Evolutionary conservation across 139 green algal genomes (phyloP).

Genomic region (Chlorella sp.): DNA sequence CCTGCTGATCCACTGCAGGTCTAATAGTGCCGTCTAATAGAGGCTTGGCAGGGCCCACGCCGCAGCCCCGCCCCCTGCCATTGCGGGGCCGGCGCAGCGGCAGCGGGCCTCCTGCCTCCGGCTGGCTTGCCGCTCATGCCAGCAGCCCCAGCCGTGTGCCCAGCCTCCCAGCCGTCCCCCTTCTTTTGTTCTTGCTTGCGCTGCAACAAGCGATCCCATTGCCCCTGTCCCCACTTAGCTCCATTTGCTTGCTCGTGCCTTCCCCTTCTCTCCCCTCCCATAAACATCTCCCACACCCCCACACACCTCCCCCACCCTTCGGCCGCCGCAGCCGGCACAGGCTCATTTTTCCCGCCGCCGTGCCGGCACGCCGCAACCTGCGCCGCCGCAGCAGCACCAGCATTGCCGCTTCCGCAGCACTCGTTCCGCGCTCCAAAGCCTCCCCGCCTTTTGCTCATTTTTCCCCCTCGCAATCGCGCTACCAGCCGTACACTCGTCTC

Average conservation of each 20-base stretch:
- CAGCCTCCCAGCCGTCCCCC: neutral
- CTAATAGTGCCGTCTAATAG: constrained; percentile 25
- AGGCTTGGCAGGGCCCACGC: neutral
- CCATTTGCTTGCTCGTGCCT: neutral
- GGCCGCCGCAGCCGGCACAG: too few species aligned
- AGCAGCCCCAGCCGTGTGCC: neutral
- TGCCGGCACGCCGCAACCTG: too few species aligned
- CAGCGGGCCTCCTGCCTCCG: neutral
- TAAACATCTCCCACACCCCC: neutral
- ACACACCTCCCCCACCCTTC: neutral
- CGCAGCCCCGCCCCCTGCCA: neutral
- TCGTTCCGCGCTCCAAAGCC: too few species aligned
- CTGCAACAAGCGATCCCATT: constrained; percentile 16
- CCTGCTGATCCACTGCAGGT: too few species aligned
- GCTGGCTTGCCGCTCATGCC: neutral
- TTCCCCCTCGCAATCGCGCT: too few species aligned
- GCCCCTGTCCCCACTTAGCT: neutral
- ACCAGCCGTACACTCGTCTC: too few species aligned
- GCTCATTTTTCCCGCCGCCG: too few species aligned
- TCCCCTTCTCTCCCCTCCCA: neutral
- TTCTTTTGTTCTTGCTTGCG: neutral
- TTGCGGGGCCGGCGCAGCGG: neutral
- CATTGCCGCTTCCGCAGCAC: too few species aligned
- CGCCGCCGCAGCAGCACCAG: too few species aligned
- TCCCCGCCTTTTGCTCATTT: too few species aligned